Evolutionary conservation across 2,329 filamentous ascomycete genomes (phyloP).

Genomic region (Fusarium hainanense): DNA sequence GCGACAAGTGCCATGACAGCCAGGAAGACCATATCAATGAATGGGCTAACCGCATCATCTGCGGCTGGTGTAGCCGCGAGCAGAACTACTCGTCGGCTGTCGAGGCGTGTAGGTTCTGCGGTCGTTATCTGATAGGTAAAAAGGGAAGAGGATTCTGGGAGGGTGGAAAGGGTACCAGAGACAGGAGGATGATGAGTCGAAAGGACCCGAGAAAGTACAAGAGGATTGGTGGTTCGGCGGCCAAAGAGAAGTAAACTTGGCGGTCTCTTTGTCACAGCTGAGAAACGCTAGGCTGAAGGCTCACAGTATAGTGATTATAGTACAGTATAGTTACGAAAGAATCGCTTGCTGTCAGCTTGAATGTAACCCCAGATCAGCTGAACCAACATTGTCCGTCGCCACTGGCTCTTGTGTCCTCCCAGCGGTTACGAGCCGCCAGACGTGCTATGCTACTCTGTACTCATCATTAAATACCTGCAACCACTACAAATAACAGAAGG

Average conservation of each 20-base stretch:
- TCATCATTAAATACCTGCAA: conserved; percentile 14
- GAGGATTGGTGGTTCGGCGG: conserved; percentile 58
- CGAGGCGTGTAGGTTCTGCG: conserved; percentile 80
- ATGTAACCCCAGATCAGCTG: conserved; percentile 32
- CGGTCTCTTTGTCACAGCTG: conserved; percentile 14
- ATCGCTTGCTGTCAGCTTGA: conserved; percentile 28
- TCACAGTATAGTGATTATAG: background rate
- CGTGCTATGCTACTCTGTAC: background rate
- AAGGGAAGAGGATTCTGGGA: conserved; percentile 84
- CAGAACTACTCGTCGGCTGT: conserved; percentile 75
- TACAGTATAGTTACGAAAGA: background rate
- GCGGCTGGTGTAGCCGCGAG: conserved; percentile 82
- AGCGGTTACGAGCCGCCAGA: conserved; percentile 37
- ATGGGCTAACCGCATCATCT: conserved; percentile 87
- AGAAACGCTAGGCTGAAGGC: conserved; percentile 20
- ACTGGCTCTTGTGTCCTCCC: conserved; percentile 1
- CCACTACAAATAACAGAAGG: conserved; percentile 10
- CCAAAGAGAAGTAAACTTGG: conserved; percentile 27
- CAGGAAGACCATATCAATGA: conserved; percentile 78
- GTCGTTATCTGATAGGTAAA: conserved; percentile 72
- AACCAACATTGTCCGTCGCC: conserved; percentile 5
- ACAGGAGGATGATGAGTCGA: conserved; percentile 75
- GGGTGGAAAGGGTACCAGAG: conserved; percentile 84
- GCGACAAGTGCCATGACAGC: conserved; percentile 80
- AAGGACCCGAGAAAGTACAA: conserved; percentile 82